Conservation (phyloP, 768 basidiomycete species). For the Rhodosporidiobolus odoratus region DNA sequence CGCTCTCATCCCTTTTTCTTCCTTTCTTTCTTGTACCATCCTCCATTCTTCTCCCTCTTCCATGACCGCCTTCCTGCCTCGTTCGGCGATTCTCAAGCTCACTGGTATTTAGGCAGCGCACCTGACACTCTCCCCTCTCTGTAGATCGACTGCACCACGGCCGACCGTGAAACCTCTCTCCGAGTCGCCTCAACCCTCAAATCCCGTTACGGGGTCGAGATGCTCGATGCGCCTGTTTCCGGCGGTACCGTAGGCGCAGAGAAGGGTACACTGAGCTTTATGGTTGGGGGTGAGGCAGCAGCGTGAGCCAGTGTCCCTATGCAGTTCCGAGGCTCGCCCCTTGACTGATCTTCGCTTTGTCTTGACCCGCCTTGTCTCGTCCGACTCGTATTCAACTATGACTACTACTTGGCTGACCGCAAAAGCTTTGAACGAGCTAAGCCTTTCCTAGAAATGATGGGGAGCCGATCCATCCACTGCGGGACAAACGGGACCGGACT, state of each 20-base stretch:
- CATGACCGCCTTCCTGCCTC: too few relatives aligned
- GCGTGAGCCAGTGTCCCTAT: too few relatives aligned
- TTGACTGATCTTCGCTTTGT: constrained; percentile 45
- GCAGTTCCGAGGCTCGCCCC: too few relatives aligned
- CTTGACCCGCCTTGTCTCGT: constrained; percentile 45
- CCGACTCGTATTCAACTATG: constrained; percentile 86
- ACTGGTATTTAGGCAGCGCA: too few relatives aligned
- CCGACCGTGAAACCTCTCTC: constrained; percentile 71
- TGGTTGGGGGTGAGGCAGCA: constrained; percentile 69
- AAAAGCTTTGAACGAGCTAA: constrained; percentile 47
- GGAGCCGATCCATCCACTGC: constrained; percentile 73
- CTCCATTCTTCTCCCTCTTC: too few relatives aligned
- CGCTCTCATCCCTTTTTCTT: too few relatives aligned
- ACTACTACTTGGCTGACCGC: constrained; percentile 52
- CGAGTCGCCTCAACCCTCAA: constrained; percentile 54
- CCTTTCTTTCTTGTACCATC: too few relatives aligned
- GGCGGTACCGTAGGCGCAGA: constrained; percentile 85
- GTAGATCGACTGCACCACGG: constrained; percentile 78
- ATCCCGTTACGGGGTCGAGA: constrained; percentile 56
- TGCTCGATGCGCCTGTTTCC: constrained; percentile 92
- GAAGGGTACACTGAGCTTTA: constrained; percentile 81
- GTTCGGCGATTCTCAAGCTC: too few relatives aligned
- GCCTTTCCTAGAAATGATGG: constrained; percentile 67
- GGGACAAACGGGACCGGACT: constrained; percentile 74
- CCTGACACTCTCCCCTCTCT: too few relatives aligned